These are phyloP conservation scores for Zopfochytrium polystomum DNA, from an alignment of 371 early-diverging fungal genomes.

Conservation along the genomic window DNA sequence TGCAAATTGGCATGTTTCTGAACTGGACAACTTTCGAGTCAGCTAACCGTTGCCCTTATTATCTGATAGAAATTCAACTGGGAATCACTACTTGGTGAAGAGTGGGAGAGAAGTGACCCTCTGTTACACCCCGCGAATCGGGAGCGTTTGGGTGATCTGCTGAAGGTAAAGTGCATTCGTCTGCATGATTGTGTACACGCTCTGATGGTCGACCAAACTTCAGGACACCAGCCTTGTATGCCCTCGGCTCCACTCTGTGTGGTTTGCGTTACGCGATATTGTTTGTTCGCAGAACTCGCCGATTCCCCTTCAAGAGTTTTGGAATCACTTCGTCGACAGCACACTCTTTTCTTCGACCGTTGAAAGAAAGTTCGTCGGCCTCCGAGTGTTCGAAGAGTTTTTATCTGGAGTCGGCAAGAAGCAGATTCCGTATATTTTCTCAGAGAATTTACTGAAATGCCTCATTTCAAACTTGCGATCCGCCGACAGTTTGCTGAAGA, in stretches of 20 bases:
- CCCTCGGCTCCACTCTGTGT: conserved; percentile 77
- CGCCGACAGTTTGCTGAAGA: conserved; percentile 66
- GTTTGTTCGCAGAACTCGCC: conserved; percentile 4
- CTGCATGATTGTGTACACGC: no score
- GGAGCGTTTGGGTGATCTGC: conserved; percentile 51
- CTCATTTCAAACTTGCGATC: conserved; percentile 79
- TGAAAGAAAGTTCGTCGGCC: conserved; percentile 86
- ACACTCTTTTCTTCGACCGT: conserved; percentile 73
- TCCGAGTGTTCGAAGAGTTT: conserved; percentile 61
- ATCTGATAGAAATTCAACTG: conserved; percentile 15
- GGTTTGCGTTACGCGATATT: conserved; percentile 32
- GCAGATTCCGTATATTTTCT: conserved; percentile 66
- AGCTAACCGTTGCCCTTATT: neutral
- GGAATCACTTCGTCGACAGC: conserved; percentile 60
- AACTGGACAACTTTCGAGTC: no score
- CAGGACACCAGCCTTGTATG: conserved; percentile 54
- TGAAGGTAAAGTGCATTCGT: conserved; percentile 44
- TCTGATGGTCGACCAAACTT: conserved; percentile 4
- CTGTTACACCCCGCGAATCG: conserved; percentile 60
- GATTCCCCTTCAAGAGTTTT: conserved; percentile 66
- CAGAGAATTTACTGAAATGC: conserved; percentile 75
- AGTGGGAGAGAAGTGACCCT: conserved; percentile 49
- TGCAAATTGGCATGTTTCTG: conserved; percentile 21
- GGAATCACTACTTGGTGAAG: conserved; percentile 2
- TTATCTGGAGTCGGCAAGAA: conserved; percentile 4